Conservation (phyloP, 1,139 yeast species). For the Pichia sp. region DNA sequence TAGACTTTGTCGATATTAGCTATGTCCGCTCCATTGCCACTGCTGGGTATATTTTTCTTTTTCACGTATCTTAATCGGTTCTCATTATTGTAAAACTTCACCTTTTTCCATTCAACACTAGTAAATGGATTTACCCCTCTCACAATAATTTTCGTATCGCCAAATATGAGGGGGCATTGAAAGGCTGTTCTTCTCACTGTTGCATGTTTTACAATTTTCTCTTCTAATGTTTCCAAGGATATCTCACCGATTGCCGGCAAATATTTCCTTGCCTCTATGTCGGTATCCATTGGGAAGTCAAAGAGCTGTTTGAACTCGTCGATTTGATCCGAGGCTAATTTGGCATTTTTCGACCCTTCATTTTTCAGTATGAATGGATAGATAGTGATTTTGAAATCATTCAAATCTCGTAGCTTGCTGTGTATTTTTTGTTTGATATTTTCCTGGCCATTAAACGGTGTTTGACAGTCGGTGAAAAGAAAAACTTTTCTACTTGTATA, state of each 20-base stretch:
- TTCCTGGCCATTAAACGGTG: slow-evolving; percentile 39
- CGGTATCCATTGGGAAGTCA: slow-evolving; percentile 19
- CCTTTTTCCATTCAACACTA: slow-evolving; percentile 36
- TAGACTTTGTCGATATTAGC: slow-evolving; percentile 35
- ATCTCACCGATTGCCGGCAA: slow-evolving; percentile 37
- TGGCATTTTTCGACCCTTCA: slow-evolving; percentile 6
- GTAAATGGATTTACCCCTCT: slow-evolving; percentile 66
- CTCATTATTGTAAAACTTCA: slow-evolving; percentile 47
- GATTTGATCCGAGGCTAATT: slow-evolving; percentile 41
- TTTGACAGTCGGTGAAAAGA: slow-evolving; percentile 57
- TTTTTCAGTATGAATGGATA: slow-evolving; percentile 57
- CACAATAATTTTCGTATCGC: slow-evolving; percentile 58
- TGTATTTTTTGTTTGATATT: slow-evolving; percentile 43
- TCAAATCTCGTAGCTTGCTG: slow-evolving; percentile 57
- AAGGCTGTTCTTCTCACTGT: slow-evolving; percentile 62
- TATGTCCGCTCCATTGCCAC: slow-evolving; percentile 42
- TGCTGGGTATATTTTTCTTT: slow-evolving; percentile 42
- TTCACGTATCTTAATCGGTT: slow-evolving; percentile 52
- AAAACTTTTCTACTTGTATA: slow-evolving; percentile 44
- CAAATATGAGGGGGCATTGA: slow-evolving; percentile 51
- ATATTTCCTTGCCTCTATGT: slow-evolving; percentile 17
- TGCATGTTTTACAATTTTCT: slow-evolving; percentile 50
- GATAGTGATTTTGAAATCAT: slow-evolving; percentile 47
- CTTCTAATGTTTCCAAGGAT: slow-evolving; percentile 42
- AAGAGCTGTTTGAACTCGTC: slow-evolving; percentile 47